Evolutionary conservation across 2,329 filamentous ascomycete genomes (phyloP).

Genomic region (Colletotrichum gigasporum): DNA sequence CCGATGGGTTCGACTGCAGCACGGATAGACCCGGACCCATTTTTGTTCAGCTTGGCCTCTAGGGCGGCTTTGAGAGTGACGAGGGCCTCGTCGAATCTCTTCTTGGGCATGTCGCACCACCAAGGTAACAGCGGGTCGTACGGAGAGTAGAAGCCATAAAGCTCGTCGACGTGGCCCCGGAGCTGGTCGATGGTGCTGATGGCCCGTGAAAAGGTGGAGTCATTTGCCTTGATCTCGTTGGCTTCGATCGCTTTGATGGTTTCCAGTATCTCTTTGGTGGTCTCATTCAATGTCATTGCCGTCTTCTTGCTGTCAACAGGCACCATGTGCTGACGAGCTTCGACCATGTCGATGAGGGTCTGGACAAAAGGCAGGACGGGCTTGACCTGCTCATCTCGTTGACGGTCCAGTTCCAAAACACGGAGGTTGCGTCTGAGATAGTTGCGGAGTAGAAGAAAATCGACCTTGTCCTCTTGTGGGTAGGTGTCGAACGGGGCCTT

Average conservation of each 20-base stretch:
- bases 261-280: conserved; percentile 42
- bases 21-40: conserved; percentile 16
- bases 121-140: conserved; percentile 67
- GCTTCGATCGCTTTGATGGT: conserved; percentile 45
- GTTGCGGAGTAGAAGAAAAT: conserved; percentile 60
- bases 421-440: conserved; percentile 47
- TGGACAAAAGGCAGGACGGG: conserved; percentile 55
- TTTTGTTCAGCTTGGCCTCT: conserved; percentile 44
- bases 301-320: conserved; percentile 52
- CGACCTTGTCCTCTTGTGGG: conserved; percentile 55
- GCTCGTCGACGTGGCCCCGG: conserved; percentile 52
- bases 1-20: conserved; percentile 64
- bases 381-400: conserved; percentile 48
- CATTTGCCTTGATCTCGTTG: conserved; percentile 38
- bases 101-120: conserved; percentile 61
- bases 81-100: conserved; percentile 47
- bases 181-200: conserved; percentile 53
- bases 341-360: conserved; percentile 54
- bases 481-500: conserved; percentile 39
- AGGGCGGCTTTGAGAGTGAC: conserved; percentile 46
- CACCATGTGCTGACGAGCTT: conserved; percentile 55
- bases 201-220: conserved; percentile 30
- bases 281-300: conserved; percentile 51
- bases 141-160: conserved; percentile 59
- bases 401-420: conserved; percentile 33